These are phyloP conservation scores for Coemansia sp. DNA, from an alignment of 192 early-diverging fungal species.

Conservation along the genomic window DNA sequence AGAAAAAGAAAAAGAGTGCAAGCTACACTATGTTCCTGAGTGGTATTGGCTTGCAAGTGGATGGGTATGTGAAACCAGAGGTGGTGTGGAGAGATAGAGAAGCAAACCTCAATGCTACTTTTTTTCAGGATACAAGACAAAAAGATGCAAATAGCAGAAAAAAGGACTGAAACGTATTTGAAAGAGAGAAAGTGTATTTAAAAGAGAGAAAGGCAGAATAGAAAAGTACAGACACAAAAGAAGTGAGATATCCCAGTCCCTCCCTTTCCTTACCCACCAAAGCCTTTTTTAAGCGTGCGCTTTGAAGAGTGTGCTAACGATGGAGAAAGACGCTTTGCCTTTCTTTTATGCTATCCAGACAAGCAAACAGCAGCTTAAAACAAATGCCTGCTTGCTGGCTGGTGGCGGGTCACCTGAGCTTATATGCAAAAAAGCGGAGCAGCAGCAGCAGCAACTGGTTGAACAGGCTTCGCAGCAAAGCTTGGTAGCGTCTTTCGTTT, in stretches of 20 bases:
- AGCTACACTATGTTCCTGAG: neutral
- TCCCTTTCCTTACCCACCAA: neutral
- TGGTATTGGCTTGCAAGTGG: neutral
- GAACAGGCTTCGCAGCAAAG: no score
- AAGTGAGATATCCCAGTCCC: neutral
- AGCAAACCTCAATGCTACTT: neutral
- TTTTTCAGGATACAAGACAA: conserved; percentile 2
- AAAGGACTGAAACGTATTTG: neutral
- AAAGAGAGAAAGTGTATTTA: neutral
- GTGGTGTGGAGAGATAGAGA: no score
- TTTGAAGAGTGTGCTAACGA: neutral
- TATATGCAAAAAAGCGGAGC: conserved; percentile 6
- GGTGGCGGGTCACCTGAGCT: conserved; percentile 8
- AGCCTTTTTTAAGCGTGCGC: neutral
- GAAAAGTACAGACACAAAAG: neutral
- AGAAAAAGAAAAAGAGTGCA: neutral
- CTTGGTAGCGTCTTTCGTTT: no score
- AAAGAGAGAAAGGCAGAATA: neutral
- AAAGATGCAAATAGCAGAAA: conserved; percentile 7
- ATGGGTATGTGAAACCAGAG: neutral
- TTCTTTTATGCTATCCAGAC: neutral
- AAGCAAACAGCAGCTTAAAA: neutral
- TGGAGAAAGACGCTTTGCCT: no score
- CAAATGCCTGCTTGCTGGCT: neutral
- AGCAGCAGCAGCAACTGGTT: no score